Percentiles rank a stretch among this genome's conserved stretches.
Conservation (phyloP, 495 filamentous ascomycete species). For the Hypomontagnella submonticulosa region DNA sequence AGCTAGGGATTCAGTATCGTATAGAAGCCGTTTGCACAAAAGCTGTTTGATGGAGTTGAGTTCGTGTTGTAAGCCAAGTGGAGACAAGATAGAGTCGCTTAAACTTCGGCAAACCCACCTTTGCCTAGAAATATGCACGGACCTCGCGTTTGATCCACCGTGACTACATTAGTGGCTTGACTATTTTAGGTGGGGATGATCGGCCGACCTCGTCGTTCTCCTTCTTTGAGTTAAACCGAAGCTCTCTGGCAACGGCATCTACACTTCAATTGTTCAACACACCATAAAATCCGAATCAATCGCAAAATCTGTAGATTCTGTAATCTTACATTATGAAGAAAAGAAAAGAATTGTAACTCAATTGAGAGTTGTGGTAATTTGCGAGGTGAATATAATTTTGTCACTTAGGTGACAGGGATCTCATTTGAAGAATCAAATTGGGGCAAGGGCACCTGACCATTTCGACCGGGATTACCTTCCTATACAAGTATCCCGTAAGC, state of each 20-base stretch:
- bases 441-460: slow-evolving; percentile 40
- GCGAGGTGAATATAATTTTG: slow-evolving; percentile 34
- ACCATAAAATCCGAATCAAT: slow-evolving; percentile 17
- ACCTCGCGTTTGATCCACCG: slow-evolving; percentile 13
- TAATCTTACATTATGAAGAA: slow-evolving; percentile 14
- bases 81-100: slow-evolving; percentile 29
- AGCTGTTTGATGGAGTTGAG: slow-evolving; percentile 7
- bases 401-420: slow-evolving; percentile 32
- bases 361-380: slow-evolving; percentile 36
- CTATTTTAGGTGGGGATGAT: slow-evolving; percentile 18
- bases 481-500: slow-evolving; percentile 36
- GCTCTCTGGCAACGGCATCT: slow-evolving; percentile 4
- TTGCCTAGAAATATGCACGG: slow-evolving; percentile 18
- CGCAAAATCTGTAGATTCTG: slow-evolving; percentile 6
- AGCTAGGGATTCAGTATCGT: no score
- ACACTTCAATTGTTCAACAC: slow-evolving; percentile 2
- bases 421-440: slow-evolving; percentile 43
- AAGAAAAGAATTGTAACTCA: slow-evolving; percentile 1
- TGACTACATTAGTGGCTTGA: slow-evolving; percentile 11
- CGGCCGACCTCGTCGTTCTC: slow-evolving; percentile 2
- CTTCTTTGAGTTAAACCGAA: slow-evolving; percentile 23
- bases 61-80: slow-evolving; percentile 6
- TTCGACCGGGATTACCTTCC: slow-evolving; percentile 41
- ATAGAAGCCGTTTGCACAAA: no score
- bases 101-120: slow-evolving; percentile 23